phyloP scores from a whole-genome alignment of 306 rosid genomes.

The Vigna mungo region DNA sequence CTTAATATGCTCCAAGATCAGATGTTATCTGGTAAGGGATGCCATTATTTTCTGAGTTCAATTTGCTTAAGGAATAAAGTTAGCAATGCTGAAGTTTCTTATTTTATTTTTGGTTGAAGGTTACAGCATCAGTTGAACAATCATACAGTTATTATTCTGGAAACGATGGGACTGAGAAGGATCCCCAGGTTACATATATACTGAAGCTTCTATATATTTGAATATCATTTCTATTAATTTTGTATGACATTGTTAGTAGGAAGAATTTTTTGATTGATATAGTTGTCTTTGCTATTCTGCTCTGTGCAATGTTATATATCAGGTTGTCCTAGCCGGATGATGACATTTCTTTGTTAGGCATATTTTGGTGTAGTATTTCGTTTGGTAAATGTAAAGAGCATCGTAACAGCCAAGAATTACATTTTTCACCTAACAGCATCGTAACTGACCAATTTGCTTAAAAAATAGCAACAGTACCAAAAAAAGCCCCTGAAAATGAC shows the following conservation, averaged over 20 bases:
- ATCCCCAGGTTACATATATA: slow-evolving; percentile 48
- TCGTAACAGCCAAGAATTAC: neutral
- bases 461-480: neutral
- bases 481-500: neutral
- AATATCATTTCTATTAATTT: slow-evolving; percentile 17
- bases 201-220: slow-evolving; percentile 15
- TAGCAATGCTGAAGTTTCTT: slow-evolving; percentile 24
- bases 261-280: neutral
- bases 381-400: slow-evolving; percentile 18
- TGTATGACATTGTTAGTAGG: neutral
- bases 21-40: slow-evolving; percentile 32
- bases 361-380: slow-evolving; percentile 12
- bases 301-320: slow-evolving; percentile 23
- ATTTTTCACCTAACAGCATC: neutral
- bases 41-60: slow-evolving; percentile 29
- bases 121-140: slow-evolving; percentile 56
- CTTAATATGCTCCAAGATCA: slow-evolving; percentile 35
- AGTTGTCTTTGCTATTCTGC: slow-evolving; percentile 5
- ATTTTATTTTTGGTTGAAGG: slow-evolving; percentile 50
- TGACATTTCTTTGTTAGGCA: neutral
- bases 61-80: slow-evolving; percentile 38
- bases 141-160: slow-evolving; percentile 67
- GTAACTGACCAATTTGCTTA: neutral
- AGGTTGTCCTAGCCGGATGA: neutral
- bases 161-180: slow-evolving; percentile 56